Base-by-base conservation (phyloP, 2,329 filamentous ascomycete species). In the Aureobasidium uvarum region DNA sequence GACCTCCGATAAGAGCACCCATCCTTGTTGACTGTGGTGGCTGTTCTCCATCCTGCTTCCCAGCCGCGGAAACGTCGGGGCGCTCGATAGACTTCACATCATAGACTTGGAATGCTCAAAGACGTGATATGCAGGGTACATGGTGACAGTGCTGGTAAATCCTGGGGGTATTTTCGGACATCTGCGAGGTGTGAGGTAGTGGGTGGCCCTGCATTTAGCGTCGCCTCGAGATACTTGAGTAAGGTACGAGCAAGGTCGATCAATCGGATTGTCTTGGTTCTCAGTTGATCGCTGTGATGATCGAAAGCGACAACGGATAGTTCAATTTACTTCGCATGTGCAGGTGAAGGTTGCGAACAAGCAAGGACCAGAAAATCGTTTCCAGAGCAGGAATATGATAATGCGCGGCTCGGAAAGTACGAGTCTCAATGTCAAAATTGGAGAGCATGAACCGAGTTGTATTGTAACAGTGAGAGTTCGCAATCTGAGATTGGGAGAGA, bases 61-160 rank as follows among this genome's bases (percentile, higher is more conserved):
- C 54, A 43, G 39, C 54, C 56, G 56, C 56, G 56, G 56, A 38
- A 36, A 25, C 8, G 2, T 60, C 43, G 43, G n/a, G 31, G 41
- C 31, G 25, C 18, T 20, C 18, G 10, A 6, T 60, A 60, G n/a
- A 38, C 18, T 60, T 48, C n/a, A 28, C n/a, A 18, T 45, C 39
- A n/a, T 45, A 45, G 41, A 11, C 14, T 43, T 14, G 8, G n/a
- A 11, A 23, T 46, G 39, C 39, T 28, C 13, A 23, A n/a, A 39
- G 4, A 20, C 52, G 28, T 51, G 50, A 36, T 56, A 43, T 56
- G 54, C 38, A 56, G 36, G n/a, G 36, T 13, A 33, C 31, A 41
- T 18, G 10, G 11, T 46, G 33, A n/a, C 33, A 14, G 36, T 36
- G 10, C 14, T 52, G 52, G 20, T 28, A 18, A 31, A 38, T 54